Conservation (phyloP, 768 basidiomycete genomes). For the Coprinopsis sp. region DNA sequence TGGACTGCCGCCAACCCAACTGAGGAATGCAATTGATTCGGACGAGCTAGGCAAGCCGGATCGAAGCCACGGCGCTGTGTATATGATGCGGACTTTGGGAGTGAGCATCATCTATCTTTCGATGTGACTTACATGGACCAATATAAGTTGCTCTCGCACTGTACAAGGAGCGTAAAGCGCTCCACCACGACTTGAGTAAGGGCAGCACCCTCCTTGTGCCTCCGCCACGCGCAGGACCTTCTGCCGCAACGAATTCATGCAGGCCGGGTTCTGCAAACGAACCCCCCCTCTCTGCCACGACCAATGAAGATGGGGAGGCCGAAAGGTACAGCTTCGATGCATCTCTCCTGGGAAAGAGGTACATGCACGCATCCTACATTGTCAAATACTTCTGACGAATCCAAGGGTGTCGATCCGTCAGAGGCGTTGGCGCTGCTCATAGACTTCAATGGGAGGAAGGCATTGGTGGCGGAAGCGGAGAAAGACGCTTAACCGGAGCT, state of each 20-base stretch:
- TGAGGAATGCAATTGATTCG: too few species aligned
- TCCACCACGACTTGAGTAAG: slow-evolving; percentile 1
- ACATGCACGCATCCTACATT: background rate
- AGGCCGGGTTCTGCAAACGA: too few species aligned
- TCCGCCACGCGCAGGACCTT: too few species aligned
- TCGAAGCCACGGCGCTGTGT: too few species aligned
- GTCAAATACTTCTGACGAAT: background rate
- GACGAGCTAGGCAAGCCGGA: too few species aligned
- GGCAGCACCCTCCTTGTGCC: background rate
- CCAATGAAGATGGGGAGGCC: too few species aligned
- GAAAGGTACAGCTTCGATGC: background rate
- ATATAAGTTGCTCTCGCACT: background rate
- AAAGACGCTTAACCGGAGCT: too few species aligned
- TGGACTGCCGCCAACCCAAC: too few species aligned
- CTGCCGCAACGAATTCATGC: too few species aligned
- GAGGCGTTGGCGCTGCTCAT: background rate
- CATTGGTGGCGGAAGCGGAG: background rate
- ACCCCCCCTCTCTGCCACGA: background rate
- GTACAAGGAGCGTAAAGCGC: background rate
- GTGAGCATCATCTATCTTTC: too few species aligned
- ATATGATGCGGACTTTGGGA: too few species aligned
- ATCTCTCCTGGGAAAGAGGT: background rate
- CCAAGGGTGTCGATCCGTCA: background rate
- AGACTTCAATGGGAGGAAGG: background rate
- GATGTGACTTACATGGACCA: too few species aligned